Evolutionary conservation across 2,329 filamentous ascomycete genomes (phyloP).

Genomic region (Daldinia eschscholtzii): DNA sequence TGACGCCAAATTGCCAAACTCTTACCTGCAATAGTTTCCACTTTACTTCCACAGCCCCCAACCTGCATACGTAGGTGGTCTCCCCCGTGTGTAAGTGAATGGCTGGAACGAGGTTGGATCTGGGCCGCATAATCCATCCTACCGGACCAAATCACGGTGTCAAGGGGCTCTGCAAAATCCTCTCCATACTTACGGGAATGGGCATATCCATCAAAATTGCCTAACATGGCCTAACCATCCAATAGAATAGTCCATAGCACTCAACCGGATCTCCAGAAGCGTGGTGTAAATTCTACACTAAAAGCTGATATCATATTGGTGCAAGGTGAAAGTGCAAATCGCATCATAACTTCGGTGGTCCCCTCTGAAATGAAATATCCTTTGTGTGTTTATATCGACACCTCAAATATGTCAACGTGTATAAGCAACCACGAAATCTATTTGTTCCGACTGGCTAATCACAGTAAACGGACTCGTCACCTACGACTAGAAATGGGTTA

Average conservation of each 20-base stretch:
- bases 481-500: neutral
- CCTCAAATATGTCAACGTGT: neutral
- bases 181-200: constrained; percentile 24
- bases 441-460: neutral
- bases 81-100: constrained; percentile 9
- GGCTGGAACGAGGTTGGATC: constrained; percentile 16
- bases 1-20: constrained; percentile 29
- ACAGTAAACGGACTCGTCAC: neutral
- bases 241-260: neutral
- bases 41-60: neutral
- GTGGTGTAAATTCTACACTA: neutral
- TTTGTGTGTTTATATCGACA: neutral
- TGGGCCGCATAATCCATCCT: constrained; percentile 29
- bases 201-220: constrained; percentile 17
- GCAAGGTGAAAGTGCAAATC: neutral
- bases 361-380: neutral
- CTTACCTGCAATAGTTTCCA: constrained; percentile 20
- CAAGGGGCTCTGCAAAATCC: constrained; percentile 29
- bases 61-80: constrained; percentile 4
- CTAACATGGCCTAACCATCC: neutral
- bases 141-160: constrained; percentile 20
- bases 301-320: neutral
- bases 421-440: neutral
- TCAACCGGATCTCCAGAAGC: neutral
- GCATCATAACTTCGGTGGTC: neutral